These are phyloP conservation scores for Dissophora globulifera DNA, from an alignment of 192 early-diverging fungal genomes.

Conservation along the genomic window DNA sequence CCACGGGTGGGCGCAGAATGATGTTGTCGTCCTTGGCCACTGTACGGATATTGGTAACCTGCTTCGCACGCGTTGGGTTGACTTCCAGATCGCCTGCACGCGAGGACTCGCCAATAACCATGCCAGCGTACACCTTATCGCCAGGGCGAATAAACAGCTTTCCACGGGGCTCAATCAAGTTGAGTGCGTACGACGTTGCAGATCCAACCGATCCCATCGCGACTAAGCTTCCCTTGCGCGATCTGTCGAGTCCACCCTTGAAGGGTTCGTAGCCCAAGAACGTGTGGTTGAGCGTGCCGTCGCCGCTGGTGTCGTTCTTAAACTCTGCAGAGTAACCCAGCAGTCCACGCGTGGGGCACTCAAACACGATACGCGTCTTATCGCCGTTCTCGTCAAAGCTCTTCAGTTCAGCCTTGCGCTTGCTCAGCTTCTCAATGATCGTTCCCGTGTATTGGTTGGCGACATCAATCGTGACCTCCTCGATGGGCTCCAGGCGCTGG, in stretches of 20 bases:
- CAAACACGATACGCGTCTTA: conserved; percentile 81
- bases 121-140: conserved; percentile 83
- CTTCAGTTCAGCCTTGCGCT: conserved; percentile 86
- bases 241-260: conserved; percentile 76
- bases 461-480: conserved; percentile 86
- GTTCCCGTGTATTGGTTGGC: conserved; percentile 75
- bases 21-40: conserved; percentile 84
- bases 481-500: conserved; percentile 78
- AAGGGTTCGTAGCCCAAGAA: conserved; percentile 78
- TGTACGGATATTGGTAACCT: conserved; percentile 82
- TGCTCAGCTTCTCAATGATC: conserved; percentile 87
- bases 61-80: conserved; percentile 86
- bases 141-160: conserved; percentile 81
- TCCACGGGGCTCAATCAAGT: conserved; percentile 80
- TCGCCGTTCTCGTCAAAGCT: conserved; percentile 75
- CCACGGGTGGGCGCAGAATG: conserved; percentile 72
- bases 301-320: conserved; percentile 88
- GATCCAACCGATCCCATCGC: conserved; percentile 71
- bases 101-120: conserved; percentile 88
- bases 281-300: conserved; percentile 84
- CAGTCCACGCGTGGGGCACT: conserved; percentile 84
- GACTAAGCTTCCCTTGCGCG: conserved; percentile 81
- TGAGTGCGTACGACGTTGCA: conserved; percentile 79
- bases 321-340: conserved; percentile 89
- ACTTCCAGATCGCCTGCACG: conserved; percentile 84